These are phyloP conservation scores for Tephrocybe sp. DNA, from an alignment of 768 basidiomycete species.

Conservation along the genomic window DNA sequence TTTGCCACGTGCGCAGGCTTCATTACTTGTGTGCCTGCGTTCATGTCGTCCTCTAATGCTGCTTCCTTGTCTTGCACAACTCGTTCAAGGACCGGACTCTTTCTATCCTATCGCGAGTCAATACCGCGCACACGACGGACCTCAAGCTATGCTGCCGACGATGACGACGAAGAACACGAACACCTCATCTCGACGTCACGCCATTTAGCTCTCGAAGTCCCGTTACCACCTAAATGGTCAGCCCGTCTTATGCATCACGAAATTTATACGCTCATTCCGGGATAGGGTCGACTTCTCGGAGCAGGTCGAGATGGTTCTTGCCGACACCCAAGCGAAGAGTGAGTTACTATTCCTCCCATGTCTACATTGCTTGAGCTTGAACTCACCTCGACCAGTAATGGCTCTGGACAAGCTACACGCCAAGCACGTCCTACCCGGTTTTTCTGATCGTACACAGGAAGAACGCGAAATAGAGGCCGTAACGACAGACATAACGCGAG, in stretches of 20 bases:
- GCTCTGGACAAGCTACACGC: constrained; percentile 93
- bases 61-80: constrained; percentile 45
- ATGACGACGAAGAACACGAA: constrained; percentile 70
- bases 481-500: constrained; percentile 88
- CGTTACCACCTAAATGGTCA: constrained; percentile 89
- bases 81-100: constrained; percentile 88
- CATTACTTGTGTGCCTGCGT: constrained; percentile 10
- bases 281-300: constrained; percentile 90
- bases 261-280: constrained; percentile 18
- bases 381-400: constrained; percentile 53
- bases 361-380: constrained; percentile 19
- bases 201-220: constrained; percentile 52
- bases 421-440: constrained; percentile 94
- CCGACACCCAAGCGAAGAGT: constrained; percentile 77
- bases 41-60: constrained; percentile 12
- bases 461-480: constrained; percentile 90
- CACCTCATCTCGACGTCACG: constrained; percentile 53
- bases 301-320: constrained; percentile 81
- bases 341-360: constrained; percentile 27
- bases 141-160: constrained; percentile 46
- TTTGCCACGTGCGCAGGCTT: constrained; percentile 19
- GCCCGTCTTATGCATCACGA: constrained; percentile 20
- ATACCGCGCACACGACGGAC: constrained; percentile 38
- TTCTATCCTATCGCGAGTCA: constrained; percentile 91
- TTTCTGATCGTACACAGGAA: constrained; percentile 91